Conservation (phyloP, 73 alveolate species). For the Strombidium stylifer region DNA sequence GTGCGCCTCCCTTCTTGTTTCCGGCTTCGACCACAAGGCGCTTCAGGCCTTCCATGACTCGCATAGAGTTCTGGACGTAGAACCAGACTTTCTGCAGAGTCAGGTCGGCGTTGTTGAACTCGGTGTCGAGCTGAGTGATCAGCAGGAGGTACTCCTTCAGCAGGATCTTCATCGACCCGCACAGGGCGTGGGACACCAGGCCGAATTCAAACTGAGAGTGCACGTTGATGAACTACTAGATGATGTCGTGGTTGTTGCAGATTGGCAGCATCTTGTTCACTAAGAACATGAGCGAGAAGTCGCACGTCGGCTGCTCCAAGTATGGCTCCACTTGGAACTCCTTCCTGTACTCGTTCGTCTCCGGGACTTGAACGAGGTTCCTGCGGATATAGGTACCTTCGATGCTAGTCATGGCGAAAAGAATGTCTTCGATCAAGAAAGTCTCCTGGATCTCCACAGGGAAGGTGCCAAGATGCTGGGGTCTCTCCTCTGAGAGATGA, state of each 20-base stretch:
- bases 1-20: slow-evolving; percentile 91
- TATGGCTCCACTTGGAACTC: slow-evolving; percentile 91
- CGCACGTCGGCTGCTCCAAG: slow-evolving; percentile 92
- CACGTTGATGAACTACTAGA: slow-evolving; percentile 73
- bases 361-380: slow-evolving; percentile 53
- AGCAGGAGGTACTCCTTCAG: slow-evolving; percentile 87
- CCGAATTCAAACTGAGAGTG: slow-evolving; percentile 90
- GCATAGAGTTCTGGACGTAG: slow-evolving; percentile 84
- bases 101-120: slow-evolving; percentile 77
- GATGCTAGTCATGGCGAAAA: slow-evolving; percentile 87
- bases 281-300: slow-evolving; percentile 83
- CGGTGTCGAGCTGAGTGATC: slow-evolving; percentile 92
- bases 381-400: slow-evolving; percentile 94
- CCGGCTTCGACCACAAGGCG: slow-evolving; percentile 74
- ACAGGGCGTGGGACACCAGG: slow-evolving; percentile 85
- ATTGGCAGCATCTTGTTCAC: slow-evolving; percentile 86
- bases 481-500: slow-evolving; percentile 80
- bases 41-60: slow-evolving; percentile 86
- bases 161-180: slow-evolving; percentile 85
- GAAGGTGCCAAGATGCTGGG: slow-evolving; percentile 83
- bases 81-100: slow-evolving; percentile 94
- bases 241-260: slow-evolving; percentile 83
- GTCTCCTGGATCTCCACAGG: slow-evolving; percentile 80
- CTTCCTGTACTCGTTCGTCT: slow-evolving; percentile 56
- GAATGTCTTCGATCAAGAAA: slow-evolving; percentile 89